A percentile compares a stretch with the other conserved stretches of the same genome.
Conservation (phyloP, 1,139 yeast species). For the Lodderomyces orthopsilosis region DNA sequence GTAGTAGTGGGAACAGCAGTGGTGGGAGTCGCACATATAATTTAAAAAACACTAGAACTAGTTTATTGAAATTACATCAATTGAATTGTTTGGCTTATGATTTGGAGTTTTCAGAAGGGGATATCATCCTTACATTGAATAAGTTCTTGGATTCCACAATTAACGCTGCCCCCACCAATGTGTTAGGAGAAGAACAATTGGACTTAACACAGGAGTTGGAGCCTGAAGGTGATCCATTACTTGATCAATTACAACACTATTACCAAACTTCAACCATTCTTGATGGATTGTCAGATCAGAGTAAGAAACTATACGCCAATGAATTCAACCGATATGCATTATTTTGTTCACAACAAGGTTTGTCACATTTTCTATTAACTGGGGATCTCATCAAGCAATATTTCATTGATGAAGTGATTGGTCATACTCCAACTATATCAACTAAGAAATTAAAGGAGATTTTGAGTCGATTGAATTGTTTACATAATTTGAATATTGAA, state of each 20-base stretch:
- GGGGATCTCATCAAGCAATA: conserved; percentile 11
- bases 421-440: conserved; percentile 11
- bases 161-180: background rate
- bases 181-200: background rate
- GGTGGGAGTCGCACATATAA: conserved; percentile 6
- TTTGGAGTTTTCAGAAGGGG: conserved; percentile 36
- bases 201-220: background rate
- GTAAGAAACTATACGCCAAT: conserved; percentile 13
- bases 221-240: conserved; percentile 5
- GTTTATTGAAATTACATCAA: conserved; percentile 16
- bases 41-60: conserved; percentile 13
- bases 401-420: conserved; percentile 11
- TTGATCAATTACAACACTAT: conserved; percentile 11
- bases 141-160: conserved; percentile 9
- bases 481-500: conserved; percentile 17
- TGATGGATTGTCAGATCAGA: conserved; percentile 12
- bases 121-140: conserved; percentile 53
- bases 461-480: conserved; percentile 32
- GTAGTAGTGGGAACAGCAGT: background rate
- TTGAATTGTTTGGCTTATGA: conserved; percentile 15
- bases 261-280: conserved; percentile 11
- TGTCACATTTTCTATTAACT: conserved; percentile 13
- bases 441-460: conserved; percentile 21
- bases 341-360: conserved; percentile 12
- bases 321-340: conserved; percentile 16